These are phyloP conservation scores for Flammula alnicola DNA, from an alignment of 1,284 basidiomycete genomes.

Conservation along the genomic window DNA sequence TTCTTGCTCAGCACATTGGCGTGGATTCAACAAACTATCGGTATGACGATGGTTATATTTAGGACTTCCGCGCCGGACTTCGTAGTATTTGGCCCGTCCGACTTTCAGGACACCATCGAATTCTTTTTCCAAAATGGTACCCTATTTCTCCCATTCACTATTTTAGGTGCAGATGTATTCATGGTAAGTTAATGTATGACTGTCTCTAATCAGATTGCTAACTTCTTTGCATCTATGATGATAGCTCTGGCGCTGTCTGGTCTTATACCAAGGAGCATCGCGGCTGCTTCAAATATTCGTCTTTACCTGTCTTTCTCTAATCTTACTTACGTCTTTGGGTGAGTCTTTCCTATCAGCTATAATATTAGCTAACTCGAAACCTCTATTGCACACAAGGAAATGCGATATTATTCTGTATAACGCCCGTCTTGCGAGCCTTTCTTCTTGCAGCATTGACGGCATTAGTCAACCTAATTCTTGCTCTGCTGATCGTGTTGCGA, in stretches of 20 bases:
- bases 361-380: not conserved
- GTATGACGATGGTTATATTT: slow-evolving; percentile 1
- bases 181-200: slow-evolving; percentile 15
- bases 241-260: slow-evolving; percentile 14
- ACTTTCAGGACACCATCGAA: slow-evolving; percentile 5
- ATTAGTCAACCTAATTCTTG: slow-evolving; percentile 7
- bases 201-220: no score
- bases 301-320: not conserved
- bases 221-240: not conserved
- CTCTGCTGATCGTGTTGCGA: slow-evolving; percentile 10
- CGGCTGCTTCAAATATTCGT: not conserved
- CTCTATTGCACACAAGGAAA: not conserved
- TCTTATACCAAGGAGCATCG: slow-evolving; percentile 6
- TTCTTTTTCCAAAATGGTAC: no score
- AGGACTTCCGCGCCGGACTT: not conserved
- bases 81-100: not conserved
- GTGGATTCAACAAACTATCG: slow-evolving; percentile 1
- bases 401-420: not conserved
- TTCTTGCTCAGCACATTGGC: slow-evolving; percentile 13
- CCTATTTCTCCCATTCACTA: slow-evolving; percentile 10
- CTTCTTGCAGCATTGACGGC: slow-evolving; percentile 7
- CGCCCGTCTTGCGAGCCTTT: not conserved
- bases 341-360: no score
- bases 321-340: slow-evolving; percentile 12
- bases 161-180: slow-evolving; percentile 12